Evolutionary conservation across 2,329 filamentous ascomycete genomes (phyloP), one percentile per base, ranked within the genome.

Genomic region (Botryotinia convoluta): DNA sequence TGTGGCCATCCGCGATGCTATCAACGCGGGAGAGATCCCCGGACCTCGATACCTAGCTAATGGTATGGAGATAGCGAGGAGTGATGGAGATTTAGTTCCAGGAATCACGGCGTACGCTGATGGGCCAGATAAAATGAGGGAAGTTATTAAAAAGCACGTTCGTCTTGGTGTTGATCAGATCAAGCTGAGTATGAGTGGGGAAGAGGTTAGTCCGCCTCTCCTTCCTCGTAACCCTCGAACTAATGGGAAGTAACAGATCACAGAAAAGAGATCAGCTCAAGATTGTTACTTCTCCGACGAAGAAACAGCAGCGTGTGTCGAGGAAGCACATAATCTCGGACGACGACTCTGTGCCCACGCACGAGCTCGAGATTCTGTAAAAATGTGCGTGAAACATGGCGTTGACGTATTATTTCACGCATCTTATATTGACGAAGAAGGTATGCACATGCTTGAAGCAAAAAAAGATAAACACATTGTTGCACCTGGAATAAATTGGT

Each of bases 11-110:
- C 79, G 85, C 45, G 82, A 87, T 75, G 84, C 83, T 0, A 87
- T 87, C 75, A 86, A 87, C 57, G 81, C 81, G 1, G 86, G 85
- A 0, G 79, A 83, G 67, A 82, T 87, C 12, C 84, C 85, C 1
- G 86, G 85, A 1, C 85, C 85, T 4, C 80, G 85, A 22, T 85
- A 82, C 71, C 80, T 87, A 0, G 84, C 85, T 2, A 87, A 86
- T 75, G 84, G 83, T 0, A 82, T 84, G 74, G 86, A 87, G 76
- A 86, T 87, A 71, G 83, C 84, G 4, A 78, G 80, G 10, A 79
- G 79, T 26, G 84, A 83, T 71, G 86, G 85, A 0, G 85, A 85
- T 20, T 78, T 87, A 1, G 82, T 85, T 5, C 64, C 74, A 57
- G 77, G 79, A 4, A 83, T 83, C 54, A 82, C 79, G 4, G 77